Base-by-base conservation (phyloP, 2,329 filamentous ascomycete species). In the Neonectria neomacrospora region DNA sequence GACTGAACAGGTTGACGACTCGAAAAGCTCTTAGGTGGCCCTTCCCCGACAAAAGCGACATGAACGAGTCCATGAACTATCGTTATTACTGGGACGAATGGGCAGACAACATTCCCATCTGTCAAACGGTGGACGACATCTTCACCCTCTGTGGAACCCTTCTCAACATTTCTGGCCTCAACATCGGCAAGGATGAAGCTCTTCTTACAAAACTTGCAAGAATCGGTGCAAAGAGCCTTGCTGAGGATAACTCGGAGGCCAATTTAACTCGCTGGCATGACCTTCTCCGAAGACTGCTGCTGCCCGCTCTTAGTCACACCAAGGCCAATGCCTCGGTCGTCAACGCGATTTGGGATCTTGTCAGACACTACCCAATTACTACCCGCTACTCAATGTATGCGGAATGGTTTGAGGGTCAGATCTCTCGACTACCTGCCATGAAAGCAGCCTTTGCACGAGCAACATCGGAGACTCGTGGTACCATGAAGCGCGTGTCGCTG, bases 1-100 rank as follows among this genome's bases (percentile, higher is more conserved):
- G 86, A 67, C 81, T 91, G 39, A 81, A 77, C 37, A 83, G 88
- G 54, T 83, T 88, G 26, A 80, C 85, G 3, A 80, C 86, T n/a
- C 88, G 88, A 69, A 91, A 91, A 73, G 84, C 88, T 16, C 82
- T 96, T 67, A 88, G 92, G 65, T 97, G 95, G 95, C 91, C 94
- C 5, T 90, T 91, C 71, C 88, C 93, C 5, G 94, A 97, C 71
- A 90, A 88, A 69, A 85, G 85, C 67, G 92, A 96, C 73, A 88
- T 88, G 26, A 90, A 89, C 58, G 92, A 94, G 69, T 90, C 90
- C 20, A 85, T 86, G n/a, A 87, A 91, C 55, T 98, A 97, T 76
- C 88, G 91, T 34, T 98, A 96, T 76, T 99, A 99, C 78, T 97
- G 96, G 90, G 94, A 97, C 63, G 96, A 98, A 71, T 99, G 96